Evolutionary conservation across 495 filamentous ascomycete genomes (phyloP).

Genomic region (Xylaria nigripes): DNA sequence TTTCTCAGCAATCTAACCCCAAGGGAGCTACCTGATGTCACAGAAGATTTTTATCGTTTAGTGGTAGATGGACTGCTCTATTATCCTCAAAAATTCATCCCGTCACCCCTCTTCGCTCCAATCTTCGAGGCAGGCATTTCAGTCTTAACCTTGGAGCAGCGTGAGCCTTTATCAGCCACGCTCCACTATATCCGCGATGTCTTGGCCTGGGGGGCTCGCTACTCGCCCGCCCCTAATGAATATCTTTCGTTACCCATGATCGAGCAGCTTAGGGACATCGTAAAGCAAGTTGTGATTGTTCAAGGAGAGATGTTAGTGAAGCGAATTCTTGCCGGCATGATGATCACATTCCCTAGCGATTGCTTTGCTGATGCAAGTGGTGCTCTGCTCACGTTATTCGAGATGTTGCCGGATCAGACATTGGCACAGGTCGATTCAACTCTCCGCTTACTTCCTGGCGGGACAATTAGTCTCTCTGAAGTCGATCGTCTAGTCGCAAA

Average conservation of each 20-base stretch:
- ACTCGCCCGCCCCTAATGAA: conserved; percentile 62
- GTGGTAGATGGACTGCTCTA: conserved; percentile 84
- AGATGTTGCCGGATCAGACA: conserved; percentile 72
- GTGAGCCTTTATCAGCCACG: conserved; percentile 80
- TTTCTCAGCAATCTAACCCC: conserved; percentile 81
- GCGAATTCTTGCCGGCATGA: conserved; percentile 88
- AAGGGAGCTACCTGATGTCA: conserved; percentile 88
- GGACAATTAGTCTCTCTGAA: conserved; percentile 58
- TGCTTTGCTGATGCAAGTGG: conserved; percentile 91
- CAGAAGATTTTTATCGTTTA: conserved; percentile 97
- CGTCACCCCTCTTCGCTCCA: conserved; percentile 64
- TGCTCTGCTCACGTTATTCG: conserved; percentile 80
- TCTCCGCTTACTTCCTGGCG: conserved; percentile 70
- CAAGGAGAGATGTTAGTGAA: conserved; percentile 76
- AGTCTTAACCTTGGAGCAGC: conserved; percentile 78
- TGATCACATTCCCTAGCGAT: conserved; percentile 94
- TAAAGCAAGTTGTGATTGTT: conserved; percentile 59
- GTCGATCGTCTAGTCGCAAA: conserved; percentile 57
- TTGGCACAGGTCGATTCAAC: conserved; percentile 73
- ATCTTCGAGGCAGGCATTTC: conserved; percentile 82
- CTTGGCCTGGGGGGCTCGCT: conserved; percentile 71
- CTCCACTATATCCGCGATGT: conserved; percentile 92
- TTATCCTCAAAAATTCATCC: conserved; percentile 74
- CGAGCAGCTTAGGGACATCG: conserved; percentile 57
- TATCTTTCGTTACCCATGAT: conserved; percentile 42